Evolutionary conservation across 202 grass and related monocot species (phyloP), one percentile per base, ranked within the genome.

Genomic region (Carex sylvatica): DNA sequence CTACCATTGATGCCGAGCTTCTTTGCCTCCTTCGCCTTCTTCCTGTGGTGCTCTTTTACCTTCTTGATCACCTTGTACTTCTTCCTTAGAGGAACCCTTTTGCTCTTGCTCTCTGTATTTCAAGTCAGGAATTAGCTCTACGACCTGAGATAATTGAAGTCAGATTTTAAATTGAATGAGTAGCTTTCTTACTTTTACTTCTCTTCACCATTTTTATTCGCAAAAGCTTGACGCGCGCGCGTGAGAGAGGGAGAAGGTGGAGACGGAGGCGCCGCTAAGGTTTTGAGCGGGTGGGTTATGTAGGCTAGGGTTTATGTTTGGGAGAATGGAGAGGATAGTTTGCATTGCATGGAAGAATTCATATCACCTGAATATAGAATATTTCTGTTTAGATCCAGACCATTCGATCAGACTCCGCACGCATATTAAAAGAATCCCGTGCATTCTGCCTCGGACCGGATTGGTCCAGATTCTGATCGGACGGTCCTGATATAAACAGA

Each of bases 11-110:
- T 58, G 33, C 86, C 88, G 16, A 92, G 89, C 86, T 96, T 99
- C 89, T 82, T 95, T 31, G 96, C 95, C 86, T 98, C 95, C 86
- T 98, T 95, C n/a, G 92, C 91, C 87, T 99, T 96, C 89, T 99
- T 99, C 78, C 85, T 92, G 73, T 99, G 96, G 88, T 99, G 96
- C 83, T 96, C 93, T 78, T 96, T 93, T 70, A 99, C 96, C 88
- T 93, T 99, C 84, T 84, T 89, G n/a, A 93, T 72, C 78, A 99
- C 90, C 88, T 96, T 99, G 86, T 99, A 87, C 79, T 99, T 99
- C 82, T 93, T 86, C 19, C 68, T 80, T 24, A 96, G 82, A 72
- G 93, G 74, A 0, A 99, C 65, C n/a, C 96, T 92, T 89, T 99
- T 99, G 84, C 96, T 99, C 83, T 99, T 99, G 84, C 93, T 98